Evolutionary conservation across 495 filamentous ascomycete genomes (phyloP), one percentile per base, ranked within the genome.

Genomic region (Penicillium mononematosum): DNA sequence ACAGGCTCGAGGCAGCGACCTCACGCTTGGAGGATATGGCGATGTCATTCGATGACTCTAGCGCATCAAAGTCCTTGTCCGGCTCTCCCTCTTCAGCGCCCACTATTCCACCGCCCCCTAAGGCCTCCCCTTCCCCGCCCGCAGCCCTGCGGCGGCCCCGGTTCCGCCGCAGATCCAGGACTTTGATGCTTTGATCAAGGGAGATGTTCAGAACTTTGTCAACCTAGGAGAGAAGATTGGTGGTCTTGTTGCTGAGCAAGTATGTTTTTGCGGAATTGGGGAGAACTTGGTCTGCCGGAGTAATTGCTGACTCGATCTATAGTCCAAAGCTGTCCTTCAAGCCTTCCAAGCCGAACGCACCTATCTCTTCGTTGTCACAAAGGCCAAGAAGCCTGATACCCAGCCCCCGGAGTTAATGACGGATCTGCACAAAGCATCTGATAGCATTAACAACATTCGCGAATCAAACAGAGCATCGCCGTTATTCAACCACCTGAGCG

Each of bases 1-100:
- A 66, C 72, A 99, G 94, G 78, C 89, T 99, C 60, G 94, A 99
- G 81, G 94, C 94, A 68, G 94, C 94, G 41, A 98, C 94, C 60
- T 92, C 91, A 61, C 86, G 95, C 58, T 82, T 99, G 56, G 94
- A 98, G 79, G 94, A 98, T 72, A 94, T 98, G 67, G 92, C 92
- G 20, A 85, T 89, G 63, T 84, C 87, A 25, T 78, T 88, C 49
- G 80, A 80, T 55, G 73, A 71, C 31, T 65, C 81, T 62, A 82
- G 86, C 55, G 69, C 80, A 14, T 72, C 83, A 29, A 80, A 81
- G 62, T 73, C 68, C 42, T 59, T 74, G 38, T 59, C 74, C 31
- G 68, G 75, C 11, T 59, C 80, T 20, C 59, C 77, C 43, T 64
- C 71, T 50, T 62, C 75, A 47, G 43, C 77, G 12, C 67, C 76